Percentiles rank a stretch among this genome's conserved stretches.
Evolutionary conservation across 345 rosid species (phyloP).

Genomic region (Leavenworthia alabamica): DNA sequence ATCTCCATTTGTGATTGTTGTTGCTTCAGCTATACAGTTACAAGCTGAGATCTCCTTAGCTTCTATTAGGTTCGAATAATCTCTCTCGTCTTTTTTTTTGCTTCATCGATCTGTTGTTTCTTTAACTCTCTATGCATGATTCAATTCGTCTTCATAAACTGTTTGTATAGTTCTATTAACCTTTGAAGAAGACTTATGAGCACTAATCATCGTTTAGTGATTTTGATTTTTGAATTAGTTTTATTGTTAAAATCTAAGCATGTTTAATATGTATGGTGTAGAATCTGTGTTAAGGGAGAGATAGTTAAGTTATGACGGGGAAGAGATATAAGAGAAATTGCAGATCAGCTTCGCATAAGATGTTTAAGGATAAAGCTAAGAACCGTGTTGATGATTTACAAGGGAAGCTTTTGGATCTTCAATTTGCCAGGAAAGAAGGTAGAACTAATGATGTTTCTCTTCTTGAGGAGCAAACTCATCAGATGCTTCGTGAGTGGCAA

Average conservation of each 20-base stretch:
- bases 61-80: neutral
- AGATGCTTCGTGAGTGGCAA: conserved; percentile 99
- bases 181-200: no score
- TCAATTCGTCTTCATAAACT: conserved; percentile 2
- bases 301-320: conserved; percentile 51
- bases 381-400: conserved; percentile 98
- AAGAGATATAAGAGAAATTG: conserved; percentile 80
- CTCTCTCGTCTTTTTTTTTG: neutral
- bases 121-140: conserved; percentile 25
- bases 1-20: no score
- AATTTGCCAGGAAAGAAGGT: conserved; percentile 86
- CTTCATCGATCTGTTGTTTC: conserved; percentile 16
- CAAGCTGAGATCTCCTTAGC: no score
- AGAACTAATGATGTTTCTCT: conserved; percentile 60
- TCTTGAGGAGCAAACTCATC: conserved; percentile 97
- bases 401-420: conserved; percentile 80
- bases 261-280: no score
- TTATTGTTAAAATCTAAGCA: no score
- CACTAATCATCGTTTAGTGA: no score
- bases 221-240: conserved; percentile 1
- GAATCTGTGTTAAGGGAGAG: conserved; percentile 24
- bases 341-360: conserved; percentile 89
- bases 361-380: conserved; percentile 92
- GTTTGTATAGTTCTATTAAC: no score
- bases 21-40: conserved; percentile 18